Evolutionary conservation across 371 early-diverging fungal genomes (phyloP).

Genomic region (Encephalitozoon intestinalis): DNA sequence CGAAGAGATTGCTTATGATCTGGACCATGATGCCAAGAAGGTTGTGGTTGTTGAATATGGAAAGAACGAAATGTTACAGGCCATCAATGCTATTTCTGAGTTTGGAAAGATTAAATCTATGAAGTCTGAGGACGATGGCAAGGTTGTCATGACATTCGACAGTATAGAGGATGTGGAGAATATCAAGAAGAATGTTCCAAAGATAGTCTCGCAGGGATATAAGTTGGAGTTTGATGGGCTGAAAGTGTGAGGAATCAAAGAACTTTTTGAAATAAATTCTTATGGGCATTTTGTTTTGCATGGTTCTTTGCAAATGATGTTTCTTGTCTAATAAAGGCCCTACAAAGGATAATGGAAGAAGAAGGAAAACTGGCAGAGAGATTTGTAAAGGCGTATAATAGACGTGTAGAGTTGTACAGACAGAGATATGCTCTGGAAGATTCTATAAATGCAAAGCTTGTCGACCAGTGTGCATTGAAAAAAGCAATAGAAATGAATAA

Average conservation of each 20-base stretch:
- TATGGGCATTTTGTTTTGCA: neutral
- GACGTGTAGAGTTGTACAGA: neutral
- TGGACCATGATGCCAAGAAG: neutral
- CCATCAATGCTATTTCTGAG: neutral
- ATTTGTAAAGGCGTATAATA: conserved; percentile 1
- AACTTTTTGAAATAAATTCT: neutral
- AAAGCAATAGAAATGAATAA: neutral
- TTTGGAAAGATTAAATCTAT: neutral
- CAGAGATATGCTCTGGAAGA: neutral
- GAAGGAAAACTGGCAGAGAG: neutral
- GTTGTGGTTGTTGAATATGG: neutral
- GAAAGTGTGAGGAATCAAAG: neutral
- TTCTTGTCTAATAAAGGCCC: neutral
- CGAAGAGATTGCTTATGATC: conserved; percentile 42
- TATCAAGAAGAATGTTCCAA: neutral
- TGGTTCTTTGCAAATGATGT: neutral
- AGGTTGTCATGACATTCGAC: neutral
- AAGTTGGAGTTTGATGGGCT: neutral
- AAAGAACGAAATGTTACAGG: neutral
- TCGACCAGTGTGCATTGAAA: neutral
- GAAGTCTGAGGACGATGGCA: neutral
- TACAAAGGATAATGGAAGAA: neutral
- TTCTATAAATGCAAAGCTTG: neutral
- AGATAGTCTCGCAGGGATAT: neutral
- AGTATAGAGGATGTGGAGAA: neutral